A percentile compares a stretch with the other conserved stretches of the same genome.
These are phyloP conservation scores for Fragaria nilgerrensis DNA, from an alignment of 306 rosid species.

Conservation along the genomic window DNA sequence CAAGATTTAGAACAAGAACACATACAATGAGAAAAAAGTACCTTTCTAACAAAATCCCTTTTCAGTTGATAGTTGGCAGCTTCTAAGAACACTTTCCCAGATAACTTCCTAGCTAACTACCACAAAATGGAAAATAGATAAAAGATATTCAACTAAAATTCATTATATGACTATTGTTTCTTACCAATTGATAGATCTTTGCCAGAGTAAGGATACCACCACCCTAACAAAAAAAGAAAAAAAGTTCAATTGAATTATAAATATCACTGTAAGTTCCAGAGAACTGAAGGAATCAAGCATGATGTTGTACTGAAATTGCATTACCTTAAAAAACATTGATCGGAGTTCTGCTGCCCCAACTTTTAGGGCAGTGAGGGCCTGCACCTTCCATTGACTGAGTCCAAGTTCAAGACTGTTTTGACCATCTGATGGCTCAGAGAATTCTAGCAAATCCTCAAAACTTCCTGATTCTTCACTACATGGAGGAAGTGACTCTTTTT, in stretches of 20 bases:
- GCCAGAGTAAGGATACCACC: conserved; percentile 68
- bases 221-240: conserved; percentile 45
- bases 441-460: conserved; percentile 34
- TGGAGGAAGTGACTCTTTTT: conserved; percentile 22
- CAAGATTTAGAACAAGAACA: background rate
- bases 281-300: conserved; percentile 12
- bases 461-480: conserved; percentile 63
- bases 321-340: conserved; percentile 71
- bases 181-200: conserved; percentile 78
- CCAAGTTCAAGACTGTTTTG: conserved; percentile 65
- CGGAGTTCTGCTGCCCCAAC: conserved; percentile 57
- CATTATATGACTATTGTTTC: conserved; percentile 24
- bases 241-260: conserved; percentile 11
- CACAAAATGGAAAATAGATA: conserved; percentile 31
- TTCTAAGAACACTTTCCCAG: conserved; percentile 76
- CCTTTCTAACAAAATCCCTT: conserved; percentile 82
- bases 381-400: conserved; percentile 71
- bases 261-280: conserved; percentile 23
- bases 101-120: conserved; percentile 65
- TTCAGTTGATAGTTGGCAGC: conserved; percentile 88
- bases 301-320: conserved; percentile 12
- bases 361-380: conserved; percentile 50
- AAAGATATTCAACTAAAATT: conserved; percentile 19
- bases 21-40: conserved; percentile 21
- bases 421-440: conserved; percentile 30